Evolutionary conservation across 768 basidiomycete species (phyloP), one percentile per base, ranked within the genome.

Genomic region (Tricholoma flavovirens): DNA sequence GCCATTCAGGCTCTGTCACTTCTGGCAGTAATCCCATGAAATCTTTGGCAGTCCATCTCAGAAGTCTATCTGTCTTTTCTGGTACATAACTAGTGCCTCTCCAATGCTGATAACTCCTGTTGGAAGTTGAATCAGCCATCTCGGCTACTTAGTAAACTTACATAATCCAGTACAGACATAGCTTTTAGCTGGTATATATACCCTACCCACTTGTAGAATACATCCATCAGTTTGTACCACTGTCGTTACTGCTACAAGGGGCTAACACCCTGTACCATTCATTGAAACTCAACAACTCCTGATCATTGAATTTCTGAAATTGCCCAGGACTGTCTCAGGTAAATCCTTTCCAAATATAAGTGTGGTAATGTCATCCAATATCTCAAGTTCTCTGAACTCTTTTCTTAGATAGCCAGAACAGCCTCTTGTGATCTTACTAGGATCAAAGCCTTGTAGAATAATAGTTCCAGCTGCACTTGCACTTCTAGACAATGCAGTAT

Each of bases 251-350:
- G n/a, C n/a, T n/a, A n/a, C n/a, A n/a, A n/a, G n/a, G n/a, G n/a
- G n/a, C n/a, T n/a, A n/a, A n/a, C n/a, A n/a, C n/a, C n/a, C n/a
- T n/a, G n/a, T n/a, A n/a, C n/a, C 6, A n/a, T n/a, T n/a, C n/a
- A n/a, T n/a, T n/a, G n/a, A n/a, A n/a, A n/a, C n/a, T n/a, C n/a
- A n/a, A n/a, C n/a, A n/a, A n/a, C n/a, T n/a, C n/a, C 50, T 10
- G 14, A 70, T 60, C 10, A 65, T 10, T 14, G 57, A 42, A 35
- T 64, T 62, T 22, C 68, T 17, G 1, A 60, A 49, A 8, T 43
- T n/a, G 19, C 60, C 61, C 21, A 26, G 26, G 2, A 71, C 52
- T 19, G 17, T 19, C 1, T 42, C 40, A 42, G 40, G 19, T 42
- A 42, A 21, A 5, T 42, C 11, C 9, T 21, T 21, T 42, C 11